Base-by-base conservation (phyloP, 1,284 basidiomycete genomes). In the Lignosus rhinocerotis region DNA sequence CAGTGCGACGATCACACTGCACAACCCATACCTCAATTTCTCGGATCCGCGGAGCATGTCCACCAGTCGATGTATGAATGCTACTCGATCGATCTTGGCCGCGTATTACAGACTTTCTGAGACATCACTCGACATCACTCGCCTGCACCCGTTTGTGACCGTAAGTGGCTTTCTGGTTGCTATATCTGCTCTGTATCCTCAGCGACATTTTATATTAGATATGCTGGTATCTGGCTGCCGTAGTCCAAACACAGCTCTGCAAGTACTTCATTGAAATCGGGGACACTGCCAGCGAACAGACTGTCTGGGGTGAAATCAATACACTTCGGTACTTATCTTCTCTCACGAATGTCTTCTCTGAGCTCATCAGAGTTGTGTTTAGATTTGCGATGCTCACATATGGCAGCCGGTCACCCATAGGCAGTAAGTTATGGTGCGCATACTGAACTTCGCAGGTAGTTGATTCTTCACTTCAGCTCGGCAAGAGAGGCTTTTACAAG, bases 191-290 rank as follows among this genome's bases (percentile, higher is more conserved):
- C 34, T 39, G 31, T 21, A 25, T 31, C 7, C 14, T 44, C 12
- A 41, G 31, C 45, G 32, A 56, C 38, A 31, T 21, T 44, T 32
- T 30, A 6, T 51, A 12, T 64, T 64, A 93, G 90, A 92, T 93
- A 51, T 92, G 90, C 69, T 93, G 90, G 90, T 93, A 93, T 71
- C 81, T 93, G 17, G 90, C 90, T 6, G 90, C 91, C 25, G 90
- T 90, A 5, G 88, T 93, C 9, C 87, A 91, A 68, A 84, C 93
- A 42, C 90, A 93, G 66, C 77, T 91, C 43, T 93, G 90, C 78
- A 92, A 90, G 67, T 86, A 90, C 67, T 88, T 86, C 69, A 92
- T 93, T 61, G 89, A 92, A 68, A 83, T 82, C 39, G 84, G 85
- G 16, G 88, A 93, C 70, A 76, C 77, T 16, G 82, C 82, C 47